Base-by-base conservation (phyloP, 345 rosid species). In the Ricinus communis region DNA sequence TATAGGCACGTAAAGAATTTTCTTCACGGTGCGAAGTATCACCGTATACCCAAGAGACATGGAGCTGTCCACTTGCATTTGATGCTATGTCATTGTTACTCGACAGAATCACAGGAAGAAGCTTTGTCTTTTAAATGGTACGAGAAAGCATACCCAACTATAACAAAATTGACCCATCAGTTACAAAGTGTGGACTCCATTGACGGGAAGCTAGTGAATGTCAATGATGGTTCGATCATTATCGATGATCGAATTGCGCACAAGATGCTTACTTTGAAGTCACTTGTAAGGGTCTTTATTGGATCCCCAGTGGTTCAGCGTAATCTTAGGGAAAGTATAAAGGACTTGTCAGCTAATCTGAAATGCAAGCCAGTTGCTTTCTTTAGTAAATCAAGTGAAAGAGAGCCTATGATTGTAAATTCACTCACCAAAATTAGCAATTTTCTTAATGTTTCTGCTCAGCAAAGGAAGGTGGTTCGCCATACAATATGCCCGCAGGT, bases 391-490 rank as follows among this genome's bases (percentile, higher is more conserved):
- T 62, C 62, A 62, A 68, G 74, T 38, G 93, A 89, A 71, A 83
- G 92, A 73, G 88, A 85, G 73, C 81, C 87, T 31, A 28, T 88
- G 71, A 27, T 81, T 61, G 82, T 91, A 79, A 75, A 77, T 77
- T 82, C 94, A 6, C 79, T 93, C 65, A 83, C 91, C 12, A 82
- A 73, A 74, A 84, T 88, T 22, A 63, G 87, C 59, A 74, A 85
- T 75, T 72, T 81, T 65, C 90, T 88, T 45, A 79, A 84, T 33
- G 76, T 93, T 61, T 79, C 96, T 14, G 88, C 93, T 2, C 98
- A 89, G 58, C 91, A 88, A 46, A 75, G 87, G 86, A 88, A 93
- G 79, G 62, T 74, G 19, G 95, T 88, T 69, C 84, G 96, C 18
- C 38, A 66, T 51, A 45, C 80, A 0, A 77, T 93, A 11, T 82